These are phyloP conservation scores for Fusarium sp. DNA, from an alignment of 2,329 filamentous ascomycete genomes.

Conservation along the genomic window DNA sequence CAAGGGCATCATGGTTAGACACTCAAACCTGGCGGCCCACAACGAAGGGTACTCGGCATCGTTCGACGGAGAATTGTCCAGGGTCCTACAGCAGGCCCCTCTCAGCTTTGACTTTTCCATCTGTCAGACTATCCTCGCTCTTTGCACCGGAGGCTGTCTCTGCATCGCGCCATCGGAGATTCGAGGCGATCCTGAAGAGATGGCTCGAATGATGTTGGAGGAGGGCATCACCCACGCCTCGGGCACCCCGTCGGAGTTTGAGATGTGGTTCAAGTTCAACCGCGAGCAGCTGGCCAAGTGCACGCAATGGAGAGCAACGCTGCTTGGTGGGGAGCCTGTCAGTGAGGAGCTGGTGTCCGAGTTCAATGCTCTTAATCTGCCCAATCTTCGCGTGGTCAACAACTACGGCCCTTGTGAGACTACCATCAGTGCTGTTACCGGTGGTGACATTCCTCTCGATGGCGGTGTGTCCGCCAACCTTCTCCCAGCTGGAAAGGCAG, in stretches of 20 bases:
- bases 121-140: not conserved
- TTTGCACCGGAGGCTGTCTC: not conserved
- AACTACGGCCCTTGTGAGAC: conserved; percentile 6
- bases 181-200: not conserved
- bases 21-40: not conserved
- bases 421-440: not conserved
- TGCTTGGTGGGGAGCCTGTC: conserved; percentile 1
- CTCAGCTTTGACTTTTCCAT: conserved; percentile 7
- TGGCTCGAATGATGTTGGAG: not conserved
- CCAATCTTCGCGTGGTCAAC: not conserved
- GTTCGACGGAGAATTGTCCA: not conserved
- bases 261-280: not conserved
- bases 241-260: conserved; percentile 6
- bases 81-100: conserved; percentile 2
- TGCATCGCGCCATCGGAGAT: not conserved
- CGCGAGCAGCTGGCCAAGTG: not conserved
- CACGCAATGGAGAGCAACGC: not conserved
- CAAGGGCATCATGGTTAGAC: conserved; percentile 5
- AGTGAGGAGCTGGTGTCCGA: not conserved
- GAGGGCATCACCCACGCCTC: not conserved
- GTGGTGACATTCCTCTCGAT: not conserved
- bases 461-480: not conserved
- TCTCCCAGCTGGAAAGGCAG: no score
- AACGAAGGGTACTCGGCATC: not conserved
- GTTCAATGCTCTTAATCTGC: not conserved